Percentiles rank a stretch among this genome's conserved stretches.
phyloP scores from a whole-genome alignment of 768 basidiomycete genomes.

The Leccinum obscurum region DNA sequence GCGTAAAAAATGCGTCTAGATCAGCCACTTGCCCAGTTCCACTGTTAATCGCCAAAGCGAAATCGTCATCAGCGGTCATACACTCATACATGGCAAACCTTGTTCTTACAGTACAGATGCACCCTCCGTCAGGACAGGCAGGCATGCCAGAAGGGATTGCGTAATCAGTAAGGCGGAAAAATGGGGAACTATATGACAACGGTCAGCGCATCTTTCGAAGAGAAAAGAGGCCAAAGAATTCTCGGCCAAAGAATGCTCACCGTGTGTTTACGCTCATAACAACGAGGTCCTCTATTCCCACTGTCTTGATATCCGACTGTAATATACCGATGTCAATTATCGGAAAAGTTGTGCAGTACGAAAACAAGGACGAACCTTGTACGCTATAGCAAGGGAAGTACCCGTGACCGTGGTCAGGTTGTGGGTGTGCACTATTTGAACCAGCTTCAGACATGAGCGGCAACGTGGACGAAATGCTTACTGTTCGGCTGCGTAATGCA shows the following conservation, averaged over 20 bases:
- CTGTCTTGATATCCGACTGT: background rate
- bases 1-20: no score
- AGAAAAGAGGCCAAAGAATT: background rate
- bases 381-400: slow-evolving; percentile 10
- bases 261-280: background rate
- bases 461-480: slow-evolving; percentile 2
- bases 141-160: slow-evolving; percentile 10
- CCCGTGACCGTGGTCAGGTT: slow-evolving; percentile 13
- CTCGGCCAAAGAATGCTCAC: background rate
- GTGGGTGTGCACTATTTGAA: slow-evolving; percentile 14
- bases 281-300: background rate
- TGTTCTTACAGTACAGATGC: slow-evolving; percentile 7
- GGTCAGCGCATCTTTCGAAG: background rate
- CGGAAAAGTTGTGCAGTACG: background rate
- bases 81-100: background rate
- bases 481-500: slow-evolving; percentile 13
- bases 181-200: slow-evolving; percentile 13
- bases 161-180: background rate
- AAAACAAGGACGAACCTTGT: slow-evolving; percentile 12
- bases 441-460: background rate
- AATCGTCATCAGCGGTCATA: background rate
- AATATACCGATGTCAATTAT: background rate
- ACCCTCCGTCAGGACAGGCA: background rate
- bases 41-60: slow-evolving; percentile 1
- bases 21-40: slow-evolving; percentile 7